Evolutionary conservation across 139 green algal species (phyloP), one percentile per base, ranked within the genome.

Genomic region (Parachlorella kessleri): DNA sequence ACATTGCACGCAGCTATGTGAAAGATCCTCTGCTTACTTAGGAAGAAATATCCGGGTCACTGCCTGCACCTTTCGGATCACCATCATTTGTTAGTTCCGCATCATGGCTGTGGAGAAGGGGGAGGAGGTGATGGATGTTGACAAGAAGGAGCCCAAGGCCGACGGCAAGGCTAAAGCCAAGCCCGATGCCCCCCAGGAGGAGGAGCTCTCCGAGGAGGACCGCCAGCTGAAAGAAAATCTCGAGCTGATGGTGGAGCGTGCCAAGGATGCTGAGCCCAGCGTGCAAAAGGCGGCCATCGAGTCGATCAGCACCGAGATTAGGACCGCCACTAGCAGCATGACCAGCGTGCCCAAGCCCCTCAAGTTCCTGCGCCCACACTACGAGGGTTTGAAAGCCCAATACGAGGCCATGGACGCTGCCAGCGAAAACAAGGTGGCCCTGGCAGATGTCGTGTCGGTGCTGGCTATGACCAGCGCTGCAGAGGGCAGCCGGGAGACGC

Each of bases 291-390:
- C 90, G 2, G 92, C 95, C 4, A 75, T 98, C 21, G 84, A 95
- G 70, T 86, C 68, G 63, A 92, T 97, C 37, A 83, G 82, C 53
- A 84, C 80, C 7, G 91, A 90, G 32, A 88, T 91, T 55, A 83
- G 86, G 30, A 92, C 79, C 24, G 89, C 97, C 39, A 99, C 96
- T 6, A 95, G 93, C 26, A 97, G 93, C 41, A 99, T 99, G 97
- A 99, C 96, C 14, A 94, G 90, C 23, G 97, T 99, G 14, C 97
- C 97, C 28, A 99, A 99, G 88, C 97, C 97, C 2, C 87, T 99
- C 30, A 99, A 99, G 89, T 99, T 99, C 83, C 90, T 99, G 65
- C 85, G 91, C 6, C 81, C 89, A 0, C 95, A 99, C 84, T 95
- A 97, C 40, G 86, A 88, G 30, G 84, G 77, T 0, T 84, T 99